These are phyloP conservation scores for Fraxinus dipetala DNA, from an alignment of 305 asterid genomes.

Conservation along the genomic window DNA sequence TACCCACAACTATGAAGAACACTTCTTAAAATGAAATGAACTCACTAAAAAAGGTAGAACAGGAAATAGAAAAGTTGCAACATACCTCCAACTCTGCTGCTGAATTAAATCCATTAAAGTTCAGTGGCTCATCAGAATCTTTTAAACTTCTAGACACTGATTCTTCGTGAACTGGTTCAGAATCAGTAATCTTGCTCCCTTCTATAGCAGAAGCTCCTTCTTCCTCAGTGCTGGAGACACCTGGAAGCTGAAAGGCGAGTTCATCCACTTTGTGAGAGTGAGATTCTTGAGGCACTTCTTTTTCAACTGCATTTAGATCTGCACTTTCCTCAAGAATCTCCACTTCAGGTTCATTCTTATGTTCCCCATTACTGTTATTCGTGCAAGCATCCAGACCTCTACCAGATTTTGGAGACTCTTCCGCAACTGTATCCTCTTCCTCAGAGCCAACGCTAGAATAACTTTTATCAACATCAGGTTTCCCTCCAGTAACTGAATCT, in stretches of 20 bases:
- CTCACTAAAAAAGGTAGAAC: not conserved
- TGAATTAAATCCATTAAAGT: conserved; percentile 58
- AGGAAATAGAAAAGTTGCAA: not conserved
- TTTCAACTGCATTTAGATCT: conserved; percentile 23
- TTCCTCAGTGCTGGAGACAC: conserved; percentile 26
- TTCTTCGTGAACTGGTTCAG: conserved; percentile 35
- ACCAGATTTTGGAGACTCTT: conserved; percentile 24
- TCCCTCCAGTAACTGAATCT: conserved; percentile 42
- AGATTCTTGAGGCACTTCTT: conserved; percentile 29
- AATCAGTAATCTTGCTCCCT: conserved; percentile 19
- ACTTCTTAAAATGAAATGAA: not conserved
- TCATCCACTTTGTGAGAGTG: conserved; percentile 30
- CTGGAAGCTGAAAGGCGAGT: conserved; percentile 21
- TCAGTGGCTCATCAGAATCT: conserved; percentile 48
- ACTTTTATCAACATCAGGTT: conserved; percentile 32
- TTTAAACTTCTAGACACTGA: conserved; percentile 28
- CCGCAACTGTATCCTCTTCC: conserved; percentile 42
- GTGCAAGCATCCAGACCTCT: conserved; percentile 17
- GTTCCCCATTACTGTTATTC: conserved; percentile 16
- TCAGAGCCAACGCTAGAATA: conserved; percentile 40
- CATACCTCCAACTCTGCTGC: conserved; percentile 73
- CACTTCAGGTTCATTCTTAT: conserved; percentile 10
- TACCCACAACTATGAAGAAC: not conserved
- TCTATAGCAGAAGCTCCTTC: conserved; percentile 29
- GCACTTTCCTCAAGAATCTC: conserved; percentile 29